Base-by-base conservation (phyloP, 1,284 basidiomycete species). In the Stereum hirsutum region DNA sequence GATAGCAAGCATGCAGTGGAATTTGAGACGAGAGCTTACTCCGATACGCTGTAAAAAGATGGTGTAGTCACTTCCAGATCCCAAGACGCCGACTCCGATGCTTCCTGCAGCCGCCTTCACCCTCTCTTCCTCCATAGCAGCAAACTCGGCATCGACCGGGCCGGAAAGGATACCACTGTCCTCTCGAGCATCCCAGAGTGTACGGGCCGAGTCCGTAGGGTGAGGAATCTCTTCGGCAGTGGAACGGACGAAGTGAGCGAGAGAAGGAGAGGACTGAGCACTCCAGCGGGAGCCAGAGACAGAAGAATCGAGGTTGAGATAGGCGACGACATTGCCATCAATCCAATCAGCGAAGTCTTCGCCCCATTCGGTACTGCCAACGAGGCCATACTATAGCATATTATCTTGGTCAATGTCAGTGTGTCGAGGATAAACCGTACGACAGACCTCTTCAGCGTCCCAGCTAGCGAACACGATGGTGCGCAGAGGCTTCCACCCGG, bases 321-420 rank as follows among this genome's bases (percentile, higher is more conserved):
- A 97, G 5, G 87, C 75, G n/a, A 89, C 89, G 31, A 84, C 81
- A 49, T 93, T 74, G 36, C 77, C 64, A 33, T 72, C 68, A 46
- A 95, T 78, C 81, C 86, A 94, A 24, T 79, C 69, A 1, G 81
- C 69, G 58, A 93, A 95, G 59, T 95, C 90, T 64, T 95, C 92
- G 6, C 81, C 86, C 71, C 81, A 92, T 62, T 95, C 90, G 5
- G 88, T 92, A 52, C 81, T 83, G 10, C 92, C 92, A 35, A 96
- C 68, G 28, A 95, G 71, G 23, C 91, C 91, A 48, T 91, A 90
- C 78, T 89, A 48, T 8, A 44, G 26, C 4, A 31, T 17, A 17
- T 11, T 17, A 20, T n/a, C n/a, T n/a, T n/a, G n/a, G n/a, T 4
- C 8, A 37, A 35, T 30, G 10, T 30, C 8, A 10, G 28, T 30